Percentiles rank a stretch among this genome's conserved stretches.
Evolutionary conservation across 2,329 filamentous ascomycete genomes (phyloP).

Genomic region (Apiospora aurea): DNA sequence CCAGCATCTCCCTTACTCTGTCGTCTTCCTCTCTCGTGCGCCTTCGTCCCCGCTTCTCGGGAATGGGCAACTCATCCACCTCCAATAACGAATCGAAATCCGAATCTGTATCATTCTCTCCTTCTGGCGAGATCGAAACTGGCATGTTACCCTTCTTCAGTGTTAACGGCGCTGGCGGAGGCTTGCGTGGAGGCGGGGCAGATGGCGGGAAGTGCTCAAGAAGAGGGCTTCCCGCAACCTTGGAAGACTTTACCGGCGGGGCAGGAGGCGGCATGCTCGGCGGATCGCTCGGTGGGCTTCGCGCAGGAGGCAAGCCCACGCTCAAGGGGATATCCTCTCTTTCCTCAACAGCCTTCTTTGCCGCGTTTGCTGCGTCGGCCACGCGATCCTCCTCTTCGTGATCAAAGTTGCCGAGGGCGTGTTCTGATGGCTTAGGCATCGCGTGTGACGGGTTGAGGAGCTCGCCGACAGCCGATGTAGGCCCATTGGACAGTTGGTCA

Average conservation of each 20-base stretch:
- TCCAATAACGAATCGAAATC: constrained; percentile 84
- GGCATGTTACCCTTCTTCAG: constrained; percentile 57
- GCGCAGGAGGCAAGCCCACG: constrained; percentile 61
- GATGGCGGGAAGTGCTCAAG: constrained; percentile 61
- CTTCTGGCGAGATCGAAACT: constrained; percentile 51
- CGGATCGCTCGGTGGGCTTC: constrained; percentile 59
- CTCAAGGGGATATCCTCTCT: constrained; percentile 57
- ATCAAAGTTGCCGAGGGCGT: constrained; percentile 64
- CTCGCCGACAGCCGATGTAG: constrained; percentile 54
- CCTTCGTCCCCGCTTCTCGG: constrained; percentile 73
- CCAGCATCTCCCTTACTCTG: constrained; percentile 73
- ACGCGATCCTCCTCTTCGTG: constrained; percentile 60
- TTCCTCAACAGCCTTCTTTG: constrained; percentile 54
- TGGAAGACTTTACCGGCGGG: constrained; percentile 48
- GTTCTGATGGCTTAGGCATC: constrained; percentile 68
- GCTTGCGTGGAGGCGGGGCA: constrained; percentile 74
- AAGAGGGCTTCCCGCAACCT: constrained; percentile 55
- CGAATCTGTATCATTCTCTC: constrained; percentile 71
- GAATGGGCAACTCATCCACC: constrained; percentile 65
- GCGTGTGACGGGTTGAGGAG: constrained; percentile 62
- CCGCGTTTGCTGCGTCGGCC: constrained; percentile 53
- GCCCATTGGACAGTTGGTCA: constrained; percentile 50
- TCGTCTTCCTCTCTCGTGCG: constrained; percentile 92
- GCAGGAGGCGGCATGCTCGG: constrained; percentile 60
- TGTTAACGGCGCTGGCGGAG: constrained; percentile 84